These are phyloP conservation scores for Reutealis trisperma DNA, from an alignment of 345 rosid species.

Conservation along the genomic window DNA sequence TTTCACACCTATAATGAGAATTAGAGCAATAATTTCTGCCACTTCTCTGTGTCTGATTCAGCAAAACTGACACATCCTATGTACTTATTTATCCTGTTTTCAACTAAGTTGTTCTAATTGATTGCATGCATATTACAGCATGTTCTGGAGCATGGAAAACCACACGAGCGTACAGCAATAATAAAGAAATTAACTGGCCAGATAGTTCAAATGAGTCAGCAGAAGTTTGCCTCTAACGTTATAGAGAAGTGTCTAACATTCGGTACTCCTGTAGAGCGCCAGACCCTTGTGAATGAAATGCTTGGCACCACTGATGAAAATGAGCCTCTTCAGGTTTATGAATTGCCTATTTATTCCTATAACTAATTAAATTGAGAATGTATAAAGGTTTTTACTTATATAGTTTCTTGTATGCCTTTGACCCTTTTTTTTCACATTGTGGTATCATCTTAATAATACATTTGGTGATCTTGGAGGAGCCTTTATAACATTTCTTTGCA, in stretches of 20 bases:
- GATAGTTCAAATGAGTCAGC: constrained; percentile 97
- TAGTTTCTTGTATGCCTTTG: background rate
- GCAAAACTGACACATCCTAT: background rate
- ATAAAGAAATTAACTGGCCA: constrained; percentile 76
- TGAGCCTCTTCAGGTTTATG: constrained; percentile 94
- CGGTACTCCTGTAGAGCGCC: constrained; percentile 75
- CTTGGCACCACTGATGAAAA: constrained; percentile 94
- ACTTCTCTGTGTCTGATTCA: background rate
- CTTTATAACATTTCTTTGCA: background rate
- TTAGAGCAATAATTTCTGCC: background rate
- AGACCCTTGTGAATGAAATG: constrained; percentile 86
- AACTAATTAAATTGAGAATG: background rate
- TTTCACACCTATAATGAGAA: background rate
- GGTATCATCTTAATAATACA: background rate
- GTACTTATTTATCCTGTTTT: constrained; percentile 3
- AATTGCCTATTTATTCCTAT: background rate
- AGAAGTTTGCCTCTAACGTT: constrained; percentile 98
- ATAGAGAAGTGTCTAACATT: constrained; percentile 87
- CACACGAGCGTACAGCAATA: constrained; percentile 76
- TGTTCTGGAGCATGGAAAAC: constrained; percentile 93
- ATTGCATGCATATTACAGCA: constrained; percentile 51
- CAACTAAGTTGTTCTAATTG: constrained; percentile 9
- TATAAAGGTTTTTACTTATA: background rate
- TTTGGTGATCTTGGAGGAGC: background rate
- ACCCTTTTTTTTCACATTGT: background rate